Evolutionary conservation across 805 yeast genomes (phyloP).

Genomic region (Ogataea thermomethanolica): DNA sequence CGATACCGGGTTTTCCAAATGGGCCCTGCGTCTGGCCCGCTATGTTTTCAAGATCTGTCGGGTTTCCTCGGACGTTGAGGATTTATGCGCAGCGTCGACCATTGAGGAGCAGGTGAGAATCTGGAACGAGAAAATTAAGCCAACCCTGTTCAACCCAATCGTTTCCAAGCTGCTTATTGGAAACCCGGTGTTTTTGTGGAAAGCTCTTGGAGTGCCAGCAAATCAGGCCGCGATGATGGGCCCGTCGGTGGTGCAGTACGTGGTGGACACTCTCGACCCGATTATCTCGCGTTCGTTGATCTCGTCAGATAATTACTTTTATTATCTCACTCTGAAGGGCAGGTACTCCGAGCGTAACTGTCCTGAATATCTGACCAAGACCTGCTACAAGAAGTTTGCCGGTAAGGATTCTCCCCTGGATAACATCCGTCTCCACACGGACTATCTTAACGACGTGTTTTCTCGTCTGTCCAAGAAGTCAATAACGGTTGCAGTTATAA

Average conservation of each 20-base stretch:
- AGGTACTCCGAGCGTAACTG: constrained; percentile 59
- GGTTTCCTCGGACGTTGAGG: constrained; percentile 45
- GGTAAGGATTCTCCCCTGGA: constrained; percentile 52
- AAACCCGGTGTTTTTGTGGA: constrained; percentile 85
- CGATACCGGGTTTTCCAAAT: constrained; percentile 81
- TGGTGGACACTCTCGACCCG: constrained; percentile 77
- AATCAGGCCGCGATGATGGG: constrained; percentile 84
- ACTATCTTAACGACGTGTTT: constrained; percentile 71
- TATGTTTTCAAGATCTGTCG: constrained; percentile 58
- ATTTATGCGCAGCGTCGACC: constrained; percentile 54
- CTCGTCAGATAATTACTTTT: constrained; percentile 73
- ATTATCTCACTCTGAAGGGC: constrained; percentile 65
- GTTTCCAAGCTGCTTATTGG: constrained; percentile 67
- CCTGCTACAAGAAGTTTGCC: constrained; percentile 52
- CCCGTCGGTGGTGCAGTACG: constrained; percentile 63
- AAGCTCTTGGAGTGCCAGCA: constrained; percentile 84
- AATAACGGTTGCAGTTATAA: constrained; percentile 71
- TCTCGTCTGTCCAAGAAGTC: constrained; percentile 59
- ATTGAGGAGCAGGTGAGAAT: constrained; percentile 59
- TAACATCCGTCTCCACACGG: constrained; percentile 74
- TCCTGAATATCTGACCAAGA: constrained; percentile 67
- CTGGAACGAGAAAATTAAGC: constrained; percentile 63
- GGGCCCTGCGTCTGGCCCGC: constrained; percentile 74
- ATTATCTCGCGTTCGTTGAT: constrained; percentile 59
- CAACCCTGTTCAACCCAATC: constrained; percentile 66